Conservation (phyloP, 2,329 filamentous ascomycete species). For the Cercospora citrullina region DNA sequence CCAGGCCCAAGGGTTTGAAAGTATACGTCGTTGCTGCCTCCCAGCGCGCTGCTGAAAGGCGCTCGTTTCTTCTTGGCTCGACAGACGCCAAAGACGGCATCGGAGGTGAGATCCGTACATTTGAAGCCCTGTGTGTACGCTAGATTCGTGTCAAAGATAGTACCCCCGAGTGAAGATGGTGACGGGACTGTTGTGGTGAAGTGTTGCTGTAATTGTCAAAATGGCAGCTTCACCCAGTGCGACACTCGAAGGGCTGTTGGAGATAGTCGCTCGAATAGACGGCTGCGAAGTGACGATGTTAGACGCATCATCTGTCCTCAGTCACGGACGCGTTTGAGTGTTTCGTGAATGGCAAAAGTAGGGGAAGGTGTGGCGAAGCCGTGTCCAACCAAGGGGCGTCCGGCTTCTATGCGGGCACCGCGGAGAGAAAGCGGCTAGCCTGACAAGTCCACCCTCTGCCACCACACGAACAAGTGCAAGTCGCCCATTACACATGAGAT, state of each 20-base stretch:
- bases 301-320: too few relatives aligned
- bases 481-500: too few relatives aligned
- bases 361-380: too few relatives aligned
- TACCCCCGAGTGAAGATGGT: background rate
- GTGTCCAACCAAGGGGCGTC: too few relatives aligned
- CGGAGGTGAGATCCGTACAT: background rate
- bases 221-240: background rate
- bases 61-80: slow-evolving; percentile 1
- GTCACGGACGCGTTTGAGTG: too few relatives aligned
- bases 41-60: background rate
- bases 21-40: background rate
- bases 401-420: too few relatives aligned
- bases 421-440: too few relatives aligned
- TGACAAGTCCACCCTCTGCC: too few relatives aligned
- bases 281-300: too few relatives aligned
- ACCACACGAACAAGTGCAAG: too few relatives aligned
- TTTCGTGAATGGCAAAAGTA: too few relatives aligned
- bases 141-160: background rate
- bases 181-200: background rate
- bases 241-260: background rate
- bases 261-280: background rate
- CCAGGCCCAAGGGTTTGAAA: background rate
- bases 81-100: background rate
- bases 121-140: background rate
- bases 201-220: background rate